Base-by-base conservation (phyloP, 345 rosid genomes). In the Euphorbia peplus region DNA sequence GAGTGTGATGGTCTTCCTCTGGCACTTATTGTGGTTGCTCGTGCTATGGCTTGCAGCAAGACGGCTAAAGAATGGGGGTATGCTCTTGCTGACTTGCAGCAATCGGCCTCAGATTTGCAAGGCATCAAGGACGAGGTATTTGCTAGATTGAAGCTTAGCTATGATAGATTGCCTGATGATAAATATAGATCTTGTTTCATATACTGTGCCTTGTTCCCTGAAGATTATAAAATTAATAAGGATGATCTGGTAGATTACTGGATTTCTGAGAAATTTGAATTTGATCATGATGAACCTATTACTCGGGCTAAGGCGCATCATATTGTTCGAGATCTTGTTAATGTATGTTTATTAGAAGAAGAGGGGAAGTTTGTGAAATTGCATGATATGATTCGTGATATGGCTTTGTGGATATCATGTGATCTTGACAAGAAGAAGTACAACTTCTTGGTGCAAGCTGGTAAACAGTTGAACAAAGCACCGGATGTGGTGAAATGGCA, bases 381-480 rank as follows among this genome's bases (percentile, higher is more conserved):
- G 81, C 86, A 76, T 70, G 80, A 74, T 57, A 69, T 82, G 15
- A 62, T 85, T 1, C 75, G 82, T 0, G 80, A 78, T 29, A 70
- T 80, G 84, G 73, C 80, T 30, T 37, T 84, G 21, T 78, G 82
- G 88, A 61, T 82, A 44, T 74, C 70, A 3, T 28, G 47, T 10
- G 41, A 59, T 10, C 13, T 14, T 18, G 73, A 72, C 8, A 14
- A 42, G 25, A 44, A 52, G n/a, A 53, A 64, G 6, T 44, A 75
- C 15, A 42, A 73, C 9, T 62, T 53, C 32, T 37, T 60, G 3
- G 79, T 78, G 6, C 26, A 26, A 16, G 72, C 66, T 0, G 63
- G 69, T 13, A 63, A 3, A 42, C 21, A 32, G 22, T 48, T 75
- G 21, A 57, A 4, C 7, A 15, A 67, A 19, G 46, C 60, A 0